Base-by-base conservation (phyloP, 1,284 basidiomycete genomes). In the Phlebopus sp. region DNA sequence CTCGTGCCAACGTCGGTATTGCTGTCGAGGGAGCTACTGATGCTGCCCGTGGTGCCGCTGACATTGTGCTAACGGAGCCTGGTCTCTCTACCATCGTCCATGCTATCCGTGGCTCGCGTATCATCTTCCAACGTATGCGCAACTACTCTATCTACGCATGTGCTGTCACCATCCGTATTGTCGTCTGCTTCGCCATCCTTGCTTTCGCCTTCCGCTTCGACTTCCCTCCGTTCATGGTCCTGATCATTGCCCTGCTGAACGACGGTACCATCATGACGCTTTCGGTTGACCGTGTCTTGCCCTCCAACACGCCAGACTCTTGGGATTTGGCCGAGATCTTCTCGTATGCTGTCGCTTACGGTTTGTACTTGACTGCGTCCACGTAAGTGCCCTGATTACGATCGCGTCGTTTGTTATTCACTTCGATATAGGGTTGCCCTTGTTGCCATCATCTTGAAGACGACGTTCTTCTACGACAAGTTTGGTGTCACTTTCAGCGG, bases 221-320 rank as follows among this genome's bases (percentile, higher is more conserved):
- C 73, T 98, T 98, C 91, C 95, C 95, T 62, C 93, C 95, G 14
- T 98, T 98, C 85, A 97, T 98, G 95, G 86, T 98, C 56, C 88
- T 97, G 70, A 91, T 98, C 72, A 96, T 98, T 59, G 94, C 95
- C 52, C 80, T 97, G 45, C 77, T 97, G 59, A 98, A 98, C 73
- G 95, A 97, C 69, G 95, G 95, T 71, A 97, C 95, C 59, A 96
- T 98, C 81, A 97, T 98, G 94, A 98, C 95, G 10, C 81, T 98
- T 56, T 97, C 93, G 25, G 89, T 97, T 52, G 95, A 98, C 72
- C 92, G 95, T 71, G 95, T 97, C 55, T 73, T 97, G 63, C 95
- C 95, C 41, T 94, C 91, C 43, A 87, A 78, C 71, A 87, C 88
- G 29, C 92, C 92, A 4, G 94, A 98, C 71, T 87, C 88, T 61